Evolutionary conservation across 2,329 filamentous ascomycete species (phyloP).

Genomic region (Hymenoscyphus fructigenus): DNA sequence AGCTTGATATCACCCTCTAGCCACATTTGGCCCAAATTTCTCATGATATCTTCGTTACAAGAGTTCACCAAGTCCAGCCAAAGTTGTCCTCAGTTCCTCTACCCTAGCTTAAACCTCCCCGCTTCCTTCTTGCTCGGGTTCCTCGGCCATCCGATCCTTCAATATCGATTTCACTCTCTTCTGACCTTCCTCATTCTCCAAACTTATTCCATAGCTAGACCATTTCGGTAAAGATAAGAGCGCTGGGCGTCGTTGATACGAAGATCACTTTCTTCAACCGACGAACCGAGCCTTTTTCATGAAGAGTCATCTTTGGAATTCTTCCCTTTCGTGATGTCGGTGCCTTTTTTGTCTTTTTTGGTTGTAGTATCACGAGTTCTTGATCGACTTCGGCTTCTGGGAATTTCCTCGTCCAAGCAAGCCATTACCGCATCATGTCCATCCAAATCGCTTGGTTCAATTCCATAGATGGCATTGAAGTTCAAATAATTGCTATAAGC

Average conservation of each 20-base stretch:
- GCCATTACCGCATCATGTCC: background rate
- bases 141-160: background rate
- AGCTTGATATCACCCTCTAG: too few species aligned
- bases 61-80: background rate
- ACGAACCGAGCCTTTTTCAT: background rate
- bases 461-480: background rate
- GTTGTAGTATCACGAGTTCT: background rate
- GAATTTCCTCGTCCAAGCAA: background rate
- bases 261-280: background rate
- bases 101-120: background rate
- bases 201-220: background rate
- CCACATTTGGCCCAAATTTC: too few species aligned
- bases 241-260: background rate
- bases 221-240: background rate
- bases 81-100: background rate
- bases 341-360: background rate
- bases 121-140: background rate
- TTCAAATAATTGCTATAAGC: background rate
- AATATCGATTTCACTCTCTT: background rate
- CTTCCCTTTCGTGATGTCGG: background rate
- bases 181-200: background rate
- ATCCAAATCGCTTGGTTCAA: background rate
- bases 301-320: background rate
- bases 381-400: background rate
- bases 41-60: too few species aligned